Percentiles rank a stretch among this genome's conserved stretches.
Conservation (phyloP, 2,329 filamentous ascomycete genomes). For the Xylariaceae sp. region DNA sequence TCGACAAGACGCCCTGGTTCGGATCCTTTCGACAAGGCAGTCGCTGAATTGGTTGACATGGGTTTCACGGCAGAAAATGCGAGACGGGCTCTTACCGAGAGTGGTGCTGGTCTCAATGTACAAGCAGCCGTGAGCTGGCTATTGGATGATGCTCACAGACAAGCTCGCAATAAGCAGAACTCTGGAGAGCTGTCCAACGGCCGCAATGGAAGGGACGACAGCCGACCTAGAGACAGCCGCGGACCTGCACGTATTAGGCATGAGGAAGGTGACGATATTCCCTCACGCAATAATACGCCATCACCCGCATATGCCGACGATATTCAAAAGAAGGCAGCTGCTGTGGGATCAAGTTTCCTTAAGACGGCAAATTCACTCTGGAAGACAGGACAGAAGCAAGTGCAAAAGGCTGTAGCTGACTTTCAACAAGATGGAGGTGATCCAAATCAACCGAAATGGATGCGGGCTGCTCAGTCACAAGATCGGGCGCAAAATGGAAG, state of each 20-base stretch:
- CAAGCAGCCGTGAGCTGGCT: constrained; percentile 87
- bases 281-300: constrained; percentile 48
- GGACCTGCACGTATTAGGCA: constrained; percentile 62
- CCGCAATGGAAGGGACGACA: constrained; percentile 36
- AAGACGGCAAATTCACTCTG: constrained; percentile 94
- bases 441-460: constrained; percentile 86
- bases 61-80: constrained; percentile 86
- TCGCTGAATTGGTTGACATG: constrained; percentile 91
- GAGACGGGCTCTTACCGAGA: constrained; percentile 73
- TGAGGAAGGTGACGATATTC: constrained; percentile 40
- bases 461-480: constrained; percentile 66
- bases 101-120: constrained; percentile 73
- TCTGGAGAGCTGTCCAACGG: constrained; percentile 45
- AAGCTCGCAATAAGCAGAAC: constrained; percentile 69
- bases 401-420: constrained; percentile 88
- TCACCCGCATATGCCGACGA: constrained; percentile 63
- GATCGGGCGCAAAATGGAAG: constrained; percentile 36
- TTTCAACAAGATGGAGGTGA: constrained; percentile 71
- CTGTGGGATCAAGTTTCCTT: constrained; percentile 77
- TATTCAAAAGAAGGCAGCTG: constrained; percentile 73
- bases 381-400: constrained; percentile 90
- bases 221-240: constrained; percentile 35
- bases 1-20: constrained; percentile 26
- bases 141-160: constrained; percentile 82
- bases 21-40: constrained; percentile 71